Evolutionary conservation across 108 stramenopile species (phyloP).

Genomic region (Nannochloropsis oceanica): DNA sequence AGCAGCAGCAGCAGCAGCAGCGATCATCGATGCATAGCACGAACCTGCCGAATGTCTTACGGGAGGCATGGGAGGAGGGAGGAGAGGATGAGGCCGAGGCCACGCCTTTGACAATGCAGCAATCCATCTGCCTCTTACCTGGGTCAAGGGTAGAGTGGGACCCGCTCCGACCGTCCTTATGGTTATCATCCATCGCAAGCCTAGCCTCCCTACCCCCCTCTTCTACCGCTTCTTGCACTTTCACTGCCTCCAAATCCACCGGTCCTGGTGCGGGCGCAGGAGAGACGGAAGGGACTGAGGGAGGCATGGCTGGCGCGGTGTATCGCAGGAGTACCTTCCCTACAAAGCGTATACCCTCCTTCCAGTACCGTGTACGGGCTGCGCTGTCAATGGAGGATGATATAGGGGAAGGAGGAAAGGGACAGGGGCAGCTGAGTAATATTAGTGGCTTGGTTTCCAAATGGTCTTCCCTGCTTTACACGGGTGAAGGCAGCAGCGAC

Average conservation of each 20-base stretch:
- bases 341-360: neutral
- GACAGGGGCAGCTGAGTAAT: neutral
- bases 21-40: neutral
- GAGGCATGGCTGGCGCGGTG: neutral
- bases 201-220: neutral
- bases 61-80: neutral
- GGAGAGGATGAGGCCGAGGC: neutral
- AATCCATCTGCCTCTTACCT: neutral
- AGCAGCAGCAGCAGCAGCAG: neutral
- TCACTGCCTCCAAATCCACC: no score
- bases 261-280: no score
- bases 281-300: neutral
- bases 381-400: neutral
- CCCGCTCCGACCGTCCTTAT: neutral
- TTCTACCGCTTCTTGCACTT: no score
- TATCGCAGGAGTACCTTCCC: neutral
- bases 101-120: neutral
- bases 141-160: neutral
- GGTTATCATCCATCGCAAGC: neutral
- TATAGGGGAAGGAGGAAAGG: neutral
- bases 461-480: neutral
- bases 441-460: neutral
- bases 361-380: neutral
- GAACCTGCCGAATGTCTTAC: neutral
- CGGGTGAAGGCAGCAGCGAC: neutral